These are phyloP conservation scores for Lepidopterella palustris DNA, from an alignment of 495 filamentous ascomycete species.

Conservation along the genomic window DNA sequence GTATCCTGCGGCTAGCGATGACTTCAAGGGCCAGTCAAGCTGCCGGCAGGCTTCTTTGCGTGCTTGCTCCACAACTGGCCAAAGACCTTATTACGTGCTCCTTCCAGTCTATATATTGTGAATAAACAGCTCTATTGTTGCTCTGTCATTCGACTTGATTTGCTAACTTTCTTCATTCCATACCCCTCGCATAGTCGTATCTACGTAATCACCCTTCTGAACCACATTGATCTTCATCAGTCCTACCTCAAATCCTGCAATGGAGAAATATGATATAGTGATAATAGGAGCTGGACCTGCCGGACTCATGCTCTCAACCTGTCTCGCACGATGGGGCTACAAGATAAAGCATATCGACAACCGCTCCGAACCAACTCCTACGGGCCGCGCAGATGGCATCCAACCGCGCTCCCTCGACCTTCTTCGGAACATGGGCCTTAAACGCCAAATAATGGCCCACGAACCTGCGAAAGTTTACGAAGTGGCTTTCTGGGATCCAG, in stretches of 20 bases:
- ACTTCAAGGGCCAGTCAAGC: no score
- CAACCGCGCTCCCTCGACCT: constrained; percentile 66
- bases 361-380: constrained; percentile 54
- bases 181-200: no score
- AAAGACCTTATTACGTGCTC: no score
- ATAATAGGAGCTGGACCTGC: constrained; percentile 89
- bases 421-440: constrained; percentile 58
- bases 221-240: not conserved
- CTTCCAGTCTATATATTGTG: no score
- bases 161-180: no score
- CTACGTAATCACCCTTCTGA: no score
- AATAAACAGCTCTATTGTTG: no score
- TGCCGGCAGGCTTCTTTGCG: no score
- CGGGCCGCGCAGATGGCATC: constrained; percentile 71
- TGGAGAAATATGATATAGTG: constrained; percentile 62
- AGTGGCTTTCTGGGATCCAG: constrained; percentile 61
- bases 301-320: constrained; percentile 78
- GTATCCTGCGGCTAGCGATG: not conserved
- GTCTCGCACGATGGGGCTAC: constrained; percentile 63
- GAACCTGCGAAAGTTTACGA: constrained; percentile 61
- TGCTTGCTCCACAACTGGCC: no score
- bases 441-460: constrained; percentile 58
- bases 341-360: constrained; percentile 65
- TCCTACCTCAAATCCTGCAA: not conserved
- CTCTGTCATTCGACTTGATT: no score